phyloP scores from a whole-genome alignment of 805 yeast genomes.

The Suhomyces kilbournensis region DNA sequence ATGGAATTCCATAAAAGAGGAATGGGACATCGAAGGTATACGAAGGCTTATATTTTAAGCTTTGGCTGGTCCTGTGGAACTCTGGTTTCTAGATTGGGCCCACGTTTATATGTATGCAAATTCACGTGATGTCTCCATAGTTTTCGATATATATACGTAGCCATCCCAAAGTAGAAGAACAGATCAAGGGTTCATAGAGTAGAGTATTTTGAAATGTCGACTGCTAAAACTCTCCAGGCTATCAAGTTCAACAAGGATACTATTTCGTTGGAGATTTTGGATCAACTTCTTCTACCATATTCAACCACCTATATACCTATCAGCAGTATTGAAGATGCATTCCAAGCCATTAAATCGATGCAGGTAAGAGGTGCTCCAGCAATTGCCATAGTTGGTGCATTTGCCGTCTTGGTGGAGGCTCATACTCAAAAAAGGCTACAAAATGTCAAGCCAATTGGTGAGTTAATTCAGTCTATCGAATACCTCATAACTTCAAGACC shows the following conservation, averaged over 20 bases:
- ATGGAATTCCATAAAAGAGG: slow-evolving; percentile 52
- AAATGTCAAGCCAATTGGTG: slow-evolving; percentile 22
- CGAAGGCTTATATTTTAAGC: slow-evolving; percentile 63
- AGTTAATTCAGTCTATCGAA: slow-evolving; percentile 51
- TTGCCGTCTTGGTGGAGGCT: slow-evolving; percentile 77
- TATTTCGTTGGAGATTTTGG: slow-evolving; percentile 58
- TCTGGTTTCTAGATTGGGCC: neutral
- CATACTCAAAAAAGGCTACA: slow-evolving; percentile 21
- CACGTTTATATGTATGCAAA: neutral
- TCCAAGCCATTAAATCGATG: slow-evolving; percentile 80
- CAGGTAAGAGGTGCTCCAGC: slow-evolving; percentile 99
- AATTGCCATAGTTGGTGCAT: slow-evolving; percentile 89
- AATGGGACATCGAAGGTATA: slow-evolving; percentile 74
- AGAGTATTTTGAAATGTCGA: neutral
- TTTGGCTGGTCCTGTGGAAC: neutral
- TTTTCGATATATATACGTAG: neutral
- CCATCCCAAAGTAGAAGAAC: neutral
- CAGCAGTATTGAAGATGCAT: slow-evolving; percentile 69
- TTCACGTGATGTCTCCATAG: slow-evolving; percentile 1
- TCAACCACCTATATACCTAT: slow-evolving; percentile 66
- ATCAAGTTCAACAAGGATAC: slow-evolving; percentile 56
- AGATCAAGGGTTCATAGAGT: neutral
- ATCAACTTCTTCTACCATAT: slow-evolving; percentile 82
- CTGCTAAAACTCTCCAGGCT: slow-evolving; percentile 46
- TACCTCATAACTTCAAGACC: slow-evolving; percentile 79